Evolutionary conservation across 176 grass and related monocot genomes (phyloP).

Genomic region (Themeda triandra): DNA sequence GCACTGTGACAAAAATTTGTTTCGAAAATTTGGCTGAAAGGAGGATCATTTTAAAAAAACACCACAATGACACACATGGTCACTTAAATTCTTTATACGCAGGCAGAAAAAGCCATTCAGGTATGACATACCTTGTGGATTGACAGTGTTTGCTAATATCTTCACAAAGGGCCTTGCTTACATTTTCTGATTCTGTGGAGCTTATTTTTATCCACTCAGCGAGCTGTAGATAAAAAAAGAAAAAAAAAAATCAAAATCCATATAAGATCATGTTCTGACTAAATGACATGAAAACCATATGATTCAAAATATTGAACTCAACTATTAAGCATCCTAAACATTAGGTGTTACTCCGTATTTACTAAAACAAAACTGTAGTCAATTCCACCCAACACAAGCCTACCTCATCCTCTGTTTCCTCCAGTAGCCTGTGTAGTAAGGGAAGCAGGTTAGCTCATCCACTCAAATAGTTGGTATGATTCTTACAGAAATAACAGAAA

Average conservation of each 20-base stretch:
- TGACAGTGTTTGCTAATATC: constrained; percentile 84
- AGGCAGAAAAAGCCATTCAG: neutral
- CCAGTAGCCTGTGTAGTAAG: constrained; percentile 63
- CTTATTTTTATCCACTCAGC: constrained; percentile 79
- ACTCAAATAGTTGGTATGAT: constrained; percentile 8
- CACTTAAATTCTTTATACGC: neutral
- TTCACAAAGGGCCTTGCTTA: constrained; percentile 67
- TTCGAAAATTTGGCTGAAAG: neutral
- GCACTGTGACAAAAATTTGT: neutral
- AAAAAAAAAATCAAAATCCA: neutral
- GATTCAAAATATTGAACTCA: neutral
- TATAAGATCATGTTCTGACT: neutral
- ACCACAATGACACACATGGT: neutral
- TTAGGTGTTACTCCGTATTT: neutral
- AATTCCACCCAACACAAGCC: neutral
- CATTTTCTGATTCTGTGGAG: constrained; percentile 44
- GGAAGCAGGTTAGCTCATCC: constrained; percentile 30
- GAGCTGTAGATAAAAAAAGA: constrained; percentile 46
- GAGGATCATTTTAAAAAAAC: neutral
- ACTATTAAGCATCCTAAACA: neutral
- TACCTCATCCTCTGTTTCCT: constrained; percentile 94
- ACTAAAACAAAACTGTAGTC: neutral
- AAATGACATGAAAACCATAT: neutral
- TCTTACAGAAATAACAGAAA: neutral
- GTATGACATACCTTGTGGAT: constrained; percentile 38